phyloP scores from a whole-genome alignment of 1,284 basidiomycete genomes.

The Fomitopsis schrenkii region DNA sequence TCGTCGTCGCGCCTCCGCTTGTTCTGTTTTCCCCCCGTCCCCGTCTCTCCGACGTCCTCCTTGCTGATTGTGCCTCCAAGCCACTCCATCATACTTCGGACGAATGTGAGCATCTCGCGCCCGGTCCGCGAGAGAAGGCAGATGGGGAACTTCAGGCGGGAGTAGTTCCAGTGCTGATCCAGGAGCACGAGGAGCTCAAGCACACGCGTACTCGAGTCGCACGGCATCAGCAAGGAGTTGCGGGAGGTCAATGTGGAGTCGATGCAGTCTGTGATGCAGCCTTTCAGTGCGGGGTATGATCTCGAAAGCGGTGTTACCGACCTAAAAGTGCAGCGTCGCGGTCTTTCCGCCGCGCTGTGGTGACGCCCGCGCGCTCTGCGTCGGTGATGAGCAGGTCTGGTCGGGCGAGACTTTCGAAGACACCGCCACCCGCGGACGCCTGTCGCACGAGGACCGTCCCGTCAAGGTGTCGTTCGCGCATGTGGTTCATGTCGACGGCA shows the following conservation, averaged over 20 bases:
- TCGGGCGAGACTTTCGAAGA: conserved; percentile 82
- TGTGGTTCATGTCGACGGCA: conserved; percentile 96
- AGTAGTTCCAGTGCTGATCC: conserved; percentile 97
- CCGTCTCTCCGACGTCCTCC: conserved; percentile 80
- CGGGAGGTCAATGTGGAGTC: conserved; percentile 77
- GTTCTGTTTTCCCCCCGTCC: conserved; percentile 43
- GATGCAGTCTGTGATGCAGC: conserved; percentile 62
- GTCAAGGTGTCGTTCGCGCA: conserved; percentile 93
- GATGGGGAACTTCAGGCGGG: conserved; percentile 76
- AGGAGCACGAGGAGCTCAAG: conserved; percentile 93
- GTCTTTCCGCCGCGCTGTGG: conserved; percentile 87
- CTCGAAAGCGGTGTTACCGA: conserved; percentile 30
- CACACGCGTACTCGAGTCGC: conserved; percentile 90
- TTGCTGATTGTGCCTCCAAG: conserved; percentile 91
- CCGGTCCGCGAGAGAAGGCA: conserved; percentile 91
- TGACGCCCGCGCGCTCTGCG: conserved; percentile 78
- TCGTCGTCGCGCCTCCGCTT: conserved; percentile 61
- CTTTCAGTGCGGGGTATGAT: conserved; percentile 5
- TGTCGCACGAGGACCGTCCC: conserved; percentile 84
- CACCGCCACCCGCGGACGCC: conserved; percentile 55
- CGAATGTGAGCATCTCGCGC: conserved; percentile 92
- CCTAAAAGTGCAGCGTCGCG: conserved; percentile 87
- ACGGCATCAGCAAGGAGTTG: conserved; percentile 85
- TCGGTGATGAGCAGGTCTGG: conserved; percentile 95
- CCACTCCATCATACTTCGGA: conserved; percentile 99